Conservation (phyloP, 495 filamentous ascomycete species). For the Apodospora peruviana region DNA sequence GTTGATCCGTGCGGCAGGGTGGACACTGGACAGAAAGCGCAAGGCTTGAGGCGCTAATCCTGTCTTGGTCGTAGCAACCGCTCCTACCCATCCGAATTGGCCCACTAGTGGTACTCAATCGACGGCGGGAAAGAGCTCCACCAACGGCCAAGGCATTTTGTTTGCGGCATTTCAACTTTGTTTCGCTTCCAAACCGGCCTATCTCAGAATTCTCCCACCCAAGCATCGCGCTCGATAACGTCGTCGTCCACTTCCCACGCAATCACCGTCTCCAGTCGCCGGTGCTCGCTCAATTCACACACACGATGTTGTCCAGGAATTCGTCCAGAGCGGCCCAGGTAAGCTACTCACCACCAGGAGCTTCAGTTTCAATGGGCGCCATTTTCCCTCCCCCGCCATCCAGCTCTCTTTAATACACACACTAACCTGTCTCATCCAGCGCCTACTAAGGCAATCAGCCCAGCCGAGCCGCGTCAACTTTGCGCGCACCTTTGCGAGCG, state of each 20-base stretch:
- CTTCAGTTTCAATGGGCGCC: background rate
- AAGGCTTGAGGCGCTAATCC: background rate
- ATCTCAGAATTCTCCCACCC: conserved; percentile 1
- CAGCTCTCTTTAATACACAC: background rate
- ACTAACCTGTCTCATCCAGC: conserved; percentile 26
- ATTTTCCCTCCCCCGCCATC: background rate
- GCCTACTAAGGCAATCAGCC: conserved; percentile 51
- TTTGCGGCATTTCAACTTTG: conserved; percentile 26
- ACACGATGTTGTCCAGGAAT: conserved; percentile 58
- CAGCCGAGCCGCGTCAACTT: conserved; percentile 39
- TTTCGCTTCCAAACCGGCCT: background rate
- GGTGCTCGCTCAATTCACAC: conserved; percentile 14
- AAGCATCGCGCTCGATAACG: background rate
- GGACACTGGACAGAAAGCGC: background rate
- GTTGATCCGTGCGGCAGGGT: too few species aligned
- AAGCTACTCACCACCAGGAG: conserved; percentile 15
- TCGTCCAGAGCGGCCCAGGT: conserved; percentile 46
- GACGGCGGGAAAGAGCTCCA: conserved; percentile 19
- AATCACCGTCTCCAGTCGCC: conserved; percentile 7
- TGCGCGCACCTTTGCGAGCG: conserved; percentile 59
- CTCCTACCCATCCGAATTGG: background rate
- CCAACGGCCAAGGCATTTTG: conserved; percentile 18
- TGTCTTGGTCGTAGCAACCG: background rate
- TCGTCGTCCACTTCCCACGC: background rate
- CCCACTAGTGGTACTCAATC: background rate